These are phyloP conservation scores for Scopulariopsis brevicaulis DNA, from an alignment of 2,329 filamentous ascomycete species.

Conservation along the genomic window DNA sequence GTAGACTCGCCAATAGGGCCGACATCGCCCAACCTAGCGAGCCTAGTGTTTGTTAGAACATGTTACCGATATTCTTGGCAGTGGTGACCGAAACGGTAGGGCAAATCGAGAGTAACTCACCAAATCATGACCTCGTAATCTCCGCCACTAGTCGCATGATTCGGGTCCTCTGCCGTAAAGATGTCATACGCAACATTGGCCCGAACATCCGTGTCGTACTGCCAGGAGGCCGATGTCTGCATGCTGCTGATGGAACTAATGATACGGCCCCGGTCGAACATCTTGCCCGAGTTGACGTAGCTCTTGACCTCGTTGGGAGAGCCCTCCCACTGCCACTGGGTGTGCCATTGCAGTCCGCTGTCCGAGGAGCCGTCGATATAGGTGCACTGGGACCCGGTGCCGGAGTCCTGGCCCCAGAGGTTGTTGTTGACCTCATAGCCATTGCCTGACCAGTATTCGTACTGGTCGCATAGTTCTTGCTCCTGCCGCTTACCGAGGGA, in stretches of 20 bases:
- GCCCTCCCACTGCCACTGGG: constrained; percentile 27
- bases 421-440: constrained; percentile 23
- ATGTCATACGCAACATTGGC: constrained; percentile 50
- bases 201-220: constrained; percentile 20
- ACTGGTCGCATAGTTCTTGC: constrained; percentile 13
- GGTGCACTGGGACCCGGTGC: constrained; percentile 27
- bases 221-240: constrained; percentile 19
- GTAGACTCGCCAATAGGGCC: constrained; percentile 23
- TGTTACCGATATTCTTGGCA: background rate
- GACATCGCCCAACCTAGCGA: constrained; percentile 10
- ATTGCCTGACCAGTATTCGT: constrained; percentile 10
- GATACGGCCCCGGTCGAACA: constrained; percentile 12
- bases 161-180: constrained; percentile 34
- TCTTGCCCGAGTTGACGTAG: constrained; percentile 18
- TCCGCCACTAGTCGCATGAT: constrained; percentile 20
- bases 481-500: constrained; percentile 8
- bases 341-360: constrained; percentile 23
- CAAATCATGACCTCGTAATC: constrained; percentile 56
- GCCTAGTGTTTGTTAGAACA: constrained; percentile 6
- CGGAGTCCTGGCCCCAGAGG: constrained; percentile 22
- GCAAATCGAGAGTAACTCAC: constrained; percentile 6
- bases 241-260: constrained; percentile 20
- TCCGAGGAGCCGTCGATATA: constrained; percentile 20
- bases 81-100: background rate
- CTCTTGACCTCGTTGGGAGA: constrained; percentile 26